Conservation (phyloP, 169 alveolate species). For the Eimeria sp. region DNA sequence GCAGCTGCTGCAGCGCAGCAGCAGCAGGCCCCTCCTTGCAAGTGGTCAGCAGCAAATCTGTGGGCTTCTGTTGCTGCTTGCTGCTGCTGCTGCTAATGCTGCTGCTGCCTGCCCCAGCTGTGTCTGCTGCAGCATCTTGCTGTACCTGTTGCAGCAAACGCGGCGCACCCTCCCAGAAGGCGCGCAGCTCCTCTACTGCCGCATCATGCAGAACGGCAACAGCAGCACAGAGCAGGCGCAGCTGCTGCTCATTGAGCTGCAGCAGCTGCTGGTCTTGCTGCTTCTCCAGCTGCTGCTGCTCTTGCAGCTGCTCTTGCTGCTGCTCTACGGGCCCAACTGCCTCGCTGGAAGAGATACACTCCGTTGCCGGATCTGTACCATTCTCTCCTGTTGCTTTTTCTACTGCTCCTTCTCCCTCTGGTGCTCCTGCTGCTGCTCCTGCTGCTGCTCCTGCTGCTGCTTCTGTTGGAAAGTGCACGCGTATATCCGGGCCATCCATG, state of each 20-base stretch:
- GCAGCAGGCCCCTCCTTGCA: constrained; percentile 46
- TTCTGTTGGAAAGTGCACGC: not conserved
- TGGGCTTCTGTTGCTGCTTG: not conserved
- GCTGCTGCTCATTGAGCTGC: constrained; percentile 56
- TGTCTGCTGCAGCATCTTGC: too few species aligned
- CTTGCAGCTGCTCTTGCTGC: constrained; percentile 15
- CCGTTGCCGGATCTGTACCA: not conserved
- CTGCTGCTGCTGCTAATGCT: too few species aligned
- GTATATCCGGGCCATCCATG: not conserved
- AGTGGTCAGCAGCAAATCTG: constrained; percentile 26
- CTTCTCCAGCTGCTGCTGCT: not conserved
- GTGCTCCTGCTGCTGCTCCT: too few species aligned
- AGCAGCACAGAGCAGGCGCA: constrained; percentile 34
- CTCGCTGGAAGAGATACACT: not conserved
- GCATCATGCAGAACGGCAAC: constrained; percentile 39
- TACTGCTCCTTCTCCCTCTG: too few species aligned
- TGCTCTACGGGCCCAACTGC: not conserved
- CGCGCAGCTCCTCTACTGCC: constrained; percentile 4
- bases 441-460: too few species aligned
- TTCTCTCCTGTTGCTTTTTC: not conserved
- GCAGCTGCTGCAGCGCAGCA: not conserved
- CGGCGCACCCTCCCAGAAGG: not conserved
- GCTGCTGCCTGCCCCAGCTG: too few species aligned
- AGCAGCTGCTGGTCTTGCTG: constrained; percentile 26
- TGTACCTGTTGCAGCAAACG: not conserved